Evolutionary conservation across 768 basidiomycete species (phyloP), one percentile per base, ranked within the genome.

Genomic region (Trichaptum fuscoviolaceum): DNA sequence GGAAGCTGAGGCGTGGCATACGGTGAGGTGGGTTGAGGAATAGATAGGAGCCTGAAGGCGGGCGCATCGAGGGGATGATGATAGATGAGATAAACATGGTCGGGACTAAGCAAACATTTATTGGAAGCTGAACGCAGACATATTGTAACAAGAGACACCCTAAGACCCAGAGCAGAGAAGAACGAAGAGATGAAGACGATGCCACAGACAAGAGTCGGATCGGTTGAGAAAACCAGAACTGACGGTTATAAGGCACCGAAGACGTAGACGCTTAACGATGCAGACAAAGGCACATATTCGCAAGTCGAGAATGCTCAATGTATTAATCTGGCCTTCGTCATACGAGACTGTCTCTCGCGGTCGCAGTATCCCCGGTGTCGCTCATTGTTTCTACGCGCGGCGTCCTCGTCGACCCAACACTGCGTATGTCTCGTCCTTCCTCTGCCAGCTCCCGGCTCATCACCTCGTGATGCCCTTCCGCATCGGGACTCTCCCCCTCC

Each of bases 371-470:
- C 69, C 78, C 83, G 69, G 78, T 77, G 72, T 86, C 85, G 74
- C 85, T 84, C 67, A 84, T 76, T 69, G 87, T 87, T 75, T 93
- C 91, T 67, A 95, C 90, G 72, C 79, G 85, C 67, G 92, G 90
- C 57, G 90, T 92, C 72, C 92, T 82, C 71, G 88, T 89, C 57
- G 90, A 92, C 71, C 85, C 81, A 42, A 95, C 93, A 73, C 91
- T 93, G 73, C 91, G 81, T 58, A 95, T 90, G 74, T 93, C 93
- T 71, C 90, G 82, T n/a, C 93, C 93, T 75, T 95, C 93, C 77
- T 94, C 92, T 25, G 92, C 91, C 65, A 95, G 77, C 77, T 94
- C 92, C 67, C 88, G 82, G 72, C 82, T 87, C 62, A 95, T 77
- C 58, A 90, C 75, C 68, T 79, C 79, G 62, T 70, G 67, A 68